Evolutionary conservation across 352 stramenopile genomes (phyloP), one percentile per base, ranked within the genome.

Genomic region (Phytophthora parvispora): DNA sequence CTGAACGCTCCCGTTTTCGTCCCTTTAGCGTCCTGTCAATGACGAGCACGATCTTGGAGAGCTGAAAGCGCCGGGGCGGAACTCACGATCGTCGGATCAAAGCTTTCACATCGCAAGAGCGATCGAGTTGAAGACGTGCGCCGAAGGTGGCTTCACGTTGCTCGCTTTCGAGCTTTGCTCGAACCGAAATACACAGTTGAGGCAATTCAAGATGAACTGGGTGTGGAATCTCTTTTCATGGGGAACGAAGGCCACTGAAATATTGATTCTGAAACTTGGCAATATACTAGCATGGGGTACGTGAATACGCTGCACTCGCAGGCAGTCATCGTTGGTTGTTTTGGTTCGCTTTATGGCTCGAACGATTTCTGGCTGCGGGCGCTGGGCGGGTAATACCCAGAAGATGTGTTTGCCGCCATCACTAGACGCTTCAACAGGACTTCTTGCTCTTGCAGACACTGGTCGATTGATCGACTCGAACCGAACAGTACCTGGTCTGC

Each of bases 361-460:
- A 60, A 65, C 20, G 15, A 64, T 31, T 75, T 47, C 20, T 77
- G 61, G 47, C 60, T 42, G 31, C 68, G 64, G 13, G 65, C 42
- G 58, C 25, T 72, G 43, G 60, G 40, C 6, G 66, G 66, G 25
- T 74, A 59, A 60, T 80, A 81, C 28, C 76, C 76, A 16, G 55
- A 31, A 5, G 73, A 72, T 15, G 61, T 72, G 32, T 69, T 84
- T 6, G 76, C 76, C 24, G 76, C 69, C 73, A 81, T 79, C 22
- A 81, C 69, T 2, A 81, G 24, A 18, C 49, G 60, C 51, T 81
- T 72, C 27, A 81, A 36, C 15, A 81, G 38, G 18, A 74, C 51
- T 55, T 81, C 74, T 36, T 81, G 74, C 40, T 81, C 74, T 9
- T 77, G 66, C 25, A 81, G 62, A 27, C 74, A 65, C 70, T 81